Evolutionary conservation across 306 rosid species (phyloP).

Genomic region (Sicyos edulis): DNA sequence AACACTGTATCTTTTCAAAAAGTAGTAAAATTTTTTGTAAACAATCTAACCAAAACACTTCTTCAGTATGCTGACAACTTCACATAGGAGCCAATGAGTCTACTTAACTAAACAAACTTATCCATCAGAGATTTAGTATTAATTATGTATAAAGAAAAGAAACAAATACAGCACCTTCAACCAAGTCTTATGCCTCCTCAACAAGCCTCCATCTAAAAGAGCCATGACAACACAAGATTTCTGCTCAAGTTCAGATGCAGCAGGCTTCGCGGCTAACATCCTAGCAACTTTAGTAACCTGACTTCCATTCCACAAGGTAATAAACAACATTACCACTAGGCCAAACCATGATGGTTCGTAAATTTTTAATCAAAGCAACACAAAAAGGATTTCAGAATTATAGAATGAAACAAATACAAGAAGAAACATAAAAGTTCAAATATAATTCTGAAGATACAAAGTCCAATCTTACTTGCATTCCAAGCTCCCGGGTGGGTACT

Average conservation of each 20-base stretch:
- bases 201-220: slow-evolving; percentile 86
- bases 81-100: neutral
- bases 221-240: slow-evolving; percentile 74
- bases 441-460: slow-evolving; percentile 10
- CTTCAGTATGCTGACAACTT: slow-evolving; percentile 2
- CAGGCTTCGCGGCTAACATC: slow-evolving; percentile 42
- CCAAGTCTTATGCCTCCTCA: slow-evolving; percentile 91
- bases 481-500: slow-evolving; percentile 95
- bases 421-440: neutral
- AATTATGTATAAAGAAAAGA: neutral
- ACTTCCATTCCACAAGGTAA: slow-evolving; percentile 4
- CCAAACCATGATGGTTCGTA: too few relatives aligned
- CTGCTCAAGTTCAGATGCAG: slow-evolving; percentile 42
- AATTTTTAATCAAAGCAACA: neutral
- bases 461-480: slow-evolving; percentile 70
- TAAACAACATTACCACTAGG: neutral
- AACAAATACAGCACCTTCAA: slow-evolving; percentile 45
- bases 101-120: slow-evolving; percentile 5
- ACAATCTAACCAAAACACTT: slow-evolving; percentile 3
- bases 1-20: neutral
- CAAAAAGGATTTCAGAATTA: neutral
- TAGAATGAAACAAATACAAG: neutral
- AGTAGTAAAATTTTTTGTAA: neutral
- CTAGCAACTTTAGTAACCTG: slow-evolving; percentile 91
- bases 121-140: neutral